Conservation (phyloP, 2,329 filamentous ascomycete genomes). For the Botrytis cinerea region DNA sequence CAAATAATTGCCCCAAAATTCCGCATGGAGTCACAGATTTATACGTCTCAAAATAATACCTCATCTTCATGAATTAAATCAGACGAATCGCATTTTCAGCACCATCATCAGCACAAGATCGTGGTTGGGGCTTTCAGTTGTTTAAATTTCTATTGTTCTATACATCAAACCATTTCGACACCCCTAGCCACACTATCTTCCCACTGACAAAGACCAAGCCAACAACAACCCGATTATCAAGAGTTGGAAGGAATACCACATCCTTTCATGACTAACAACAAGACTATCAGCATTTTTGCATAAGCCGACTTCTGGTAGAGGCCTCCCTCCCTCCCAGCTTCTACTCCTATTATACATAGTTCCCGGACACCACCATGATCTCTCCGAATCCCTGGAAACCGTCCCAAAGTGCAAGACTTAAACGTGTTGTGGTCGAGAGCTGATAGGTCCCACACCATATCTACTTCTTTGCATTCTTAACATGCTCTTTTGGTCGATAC, state of each 20-base stretch:
- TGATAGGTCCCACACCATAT: conserved; percentile 26
- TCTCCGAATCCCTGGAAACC: neutral
- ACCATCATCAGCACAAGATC: neutral
- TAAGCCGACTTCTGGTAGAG: neutral
- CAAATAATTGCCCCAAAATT: neutral
- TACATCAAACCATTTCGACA: rapidly evolving
- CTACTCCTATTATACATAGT: too few species aligned
- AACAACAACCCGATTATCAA: too few species aligned
- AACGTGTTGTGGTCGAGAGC: conserved; percentile 25
- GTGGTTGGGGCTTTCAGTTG: rapidly evolving
- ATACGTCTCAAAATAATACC: neutral
- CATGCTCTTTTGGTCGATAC: conserved; percentile 17
- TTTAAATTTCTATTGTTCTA: rapidly evolving
- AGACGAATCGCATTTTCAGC: neutral
- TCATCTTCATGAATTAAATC: too few species aligned
- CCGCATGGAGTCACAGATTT: neutral
- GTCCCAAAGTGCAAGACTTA: too few species aligned
- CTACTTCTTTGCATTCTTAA: conserved; percentile 26
- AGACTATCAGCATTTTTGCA: neutral
- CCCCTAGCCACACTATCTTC: too few species aligned
- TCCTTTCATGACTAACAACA: neutral
- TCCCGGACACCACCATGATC: neutral
- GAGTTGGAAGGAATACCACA: neutral
- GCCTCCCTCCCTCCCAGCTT: too few species aligned
- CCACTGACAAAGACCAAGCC: neutral